A percentile compares a stretch with the other conserved stretches of the same genome.
Evolutionary conservation across 2,329 filamentous ascomycete species (phyloP).

Genomic region (Hirsutella rhossiliensis): DNA sequence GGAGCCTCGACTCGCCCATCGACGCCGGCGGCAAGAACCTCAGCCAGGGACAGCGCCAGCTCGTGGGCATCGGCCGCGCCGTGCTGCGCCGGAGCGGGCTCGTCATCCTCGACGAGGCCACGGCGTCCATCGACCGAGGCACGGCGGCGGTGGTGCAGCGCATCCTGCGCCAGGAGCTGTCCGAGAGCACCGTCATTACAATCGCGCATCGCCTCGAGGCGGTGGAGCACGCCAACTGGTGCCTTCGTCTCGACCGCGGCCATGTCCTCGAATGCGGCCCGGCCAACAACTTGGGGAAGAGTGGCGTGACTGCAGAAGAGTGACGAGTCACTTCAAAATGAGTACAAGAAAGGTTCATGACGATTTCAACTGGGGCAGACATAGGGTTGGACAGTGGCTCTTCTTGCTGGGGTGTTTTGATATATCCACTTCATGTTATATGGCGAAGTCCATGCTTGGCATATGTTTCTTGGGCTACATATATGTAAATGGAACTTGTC

Average conservation of each 20-base stretch:
- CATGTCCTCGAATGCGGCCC: constrained; percentile 37
- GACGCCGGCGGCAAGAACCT: constrained; percentile 50
- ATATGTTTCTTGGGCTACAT: too few relatives aligned
- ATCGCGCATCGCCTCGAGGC: constrained; percentile 56
- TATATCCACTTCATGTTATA: too few relatives aligned
- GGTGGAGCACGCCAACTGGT: constrained; percentile 45
- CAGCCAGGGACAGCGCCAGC: constrained; percentile 50
- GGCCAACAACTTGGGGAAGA: constrained; percentile 7
- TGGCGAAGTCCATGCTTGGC: too few relatives aligned
- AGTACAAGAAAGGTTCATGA: too few relatives aligned
- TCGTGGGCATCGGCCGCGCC: constrained; percentile 47
- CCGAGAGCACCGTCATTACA: constrained; percentile 47
- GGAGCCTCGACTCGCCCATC: constrained; percentile 36
- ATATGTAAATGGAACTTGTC: too few relatives aligned
- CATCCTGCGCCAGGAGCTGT: constrained; percentile 41
- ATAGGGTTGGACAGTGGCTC: too few relatives aligned
- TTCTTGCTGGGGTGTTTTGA: too few relatives aligned
- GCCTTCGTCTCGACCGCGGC: constrained; percentile 39
- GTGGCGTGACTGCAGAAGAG: background rate
- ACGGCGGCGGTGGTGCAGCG: constrained; percentile 48
- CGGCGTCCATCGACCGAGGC: constrained; percentile 47
- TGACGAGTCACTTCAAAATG: too few relatives aligned
- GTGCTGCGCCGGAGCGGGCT: constrained; percentile 48
- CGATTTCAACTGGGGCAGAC: too few relatives aligned
- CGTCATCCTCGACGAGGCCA: constrained; percentile 53